These are phyloP conservation scores for Ceratocystis diversiconidia DNA, from an alignment of 2,329 filamentous ascomycete genomes.

Conservation along the genomic window DNA sequence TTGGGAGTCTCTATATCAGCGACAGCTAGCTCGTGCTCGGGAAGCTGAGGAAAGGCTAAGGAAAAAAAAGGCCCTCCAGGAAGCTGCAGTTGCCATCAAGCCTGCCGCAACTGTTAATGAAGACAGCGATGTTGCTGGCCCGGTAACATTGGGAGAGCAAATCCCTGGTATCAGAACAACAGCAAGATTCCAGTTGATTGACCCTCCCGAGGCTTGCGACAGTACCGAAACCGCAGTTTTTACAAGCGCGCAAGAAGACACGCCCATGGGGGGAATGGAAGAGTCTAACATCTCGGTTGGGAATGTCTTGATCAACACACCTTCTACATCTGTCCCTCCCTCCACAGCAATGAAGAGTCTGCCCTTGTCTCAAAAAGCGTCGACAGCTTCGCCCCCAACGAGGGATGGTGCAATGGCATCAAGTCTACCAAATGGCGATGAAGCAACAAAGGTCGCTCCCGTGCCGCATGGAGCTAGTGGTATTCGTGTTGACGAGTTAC, in stretches of 20 bases:
- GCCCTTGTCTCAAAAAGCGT: constrained; percentile 51
- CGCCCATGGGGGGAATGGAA: constrained; percentile 46
- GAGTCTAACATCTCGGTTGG: constrained; percentile 29
- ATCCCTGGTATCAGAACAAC: constrained; percentile 42
- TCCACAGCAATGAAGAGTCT: constrained; percentile 30
- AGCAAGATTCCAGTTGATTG: constrained; percentile 40
- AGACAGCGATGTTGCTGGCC: constrained; percentile 40
- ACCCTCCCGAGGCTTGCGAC: constrained; percentile 23
- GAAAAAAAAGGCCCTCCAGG: constrained; percentile 36
- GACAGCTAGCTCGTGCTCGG: constrained; percentile 52
- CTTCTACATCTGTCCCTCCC: neutral
- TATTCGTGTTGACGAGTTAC: constrained; percentile 20
- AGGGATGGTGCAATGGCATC: constrained; percentile 39
- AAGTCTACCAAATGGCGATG: constrained; percentile 64
- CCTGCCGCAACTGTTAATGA: constrained; percentile 20
- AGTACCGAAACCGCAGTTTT: constrained; percentile 40
- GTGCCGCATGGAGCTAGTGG: constrained; percentile 33
- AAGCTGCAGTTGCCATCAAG: neutral
- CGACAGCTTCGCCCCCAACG: constrained; percentile 41
- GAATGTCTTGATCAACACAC: neutral
- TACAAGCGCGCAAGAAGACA: constrained; percentile 37
- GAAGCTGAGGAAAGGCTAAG: constrained; percentile 45
- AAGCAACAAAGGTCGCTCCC: constrained; percentile 80
- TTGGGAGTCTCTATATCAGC: constrained; percentile 67
- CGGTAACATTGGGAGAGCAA: constrained; percentile 48